Evolutionary conservation across 495 filamentous ascomycete genomes (phyloP).

Genomic region (Rostrohypoxylon terebratum): DNA sequence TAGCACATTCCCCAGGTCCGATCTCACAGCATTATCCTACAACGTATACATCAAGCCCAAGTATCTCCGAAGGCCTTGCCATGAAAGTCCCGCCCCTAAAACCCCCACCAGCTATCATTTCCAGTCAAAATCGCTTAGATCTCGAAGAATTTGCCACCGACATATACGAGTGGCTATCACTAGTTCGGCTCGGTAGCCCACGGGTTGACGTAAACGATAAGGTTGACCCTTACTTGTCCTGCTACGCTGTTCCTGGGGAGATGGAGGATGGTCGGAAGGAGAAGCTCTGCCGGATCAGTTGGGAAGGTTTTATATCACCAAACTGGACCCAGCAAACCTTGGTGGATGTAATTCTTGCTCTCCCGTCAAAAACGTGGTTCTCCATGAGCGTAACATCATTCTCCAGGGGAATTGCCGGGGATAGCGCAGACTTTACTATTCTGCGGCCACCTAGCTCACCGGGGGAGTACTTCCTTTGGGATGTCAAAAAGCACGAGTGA

Average conservation of each 20-base stretch:
- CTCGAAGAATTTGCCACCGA: slow-evolving; percentile 72
- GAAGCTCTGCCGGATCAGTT: slow-evolving; percentile 63
- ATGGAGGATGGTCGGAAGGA: slow-evolving; percentile 39
- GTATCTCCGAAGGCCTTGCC: slow-evolving; percentile 48
- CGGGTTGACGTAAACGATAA: slow-evolving; percentile 72
- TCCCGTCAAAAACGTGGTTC: slow-evolving; percentile 64
- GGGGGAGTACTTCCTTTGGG: slow-evolving; percentile 67
- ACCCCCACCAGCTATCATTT: slow-evolving; percentile 53
- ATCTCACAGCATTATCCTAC: slow-evolving; percentile 67
- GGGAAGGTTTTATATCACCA: slow-evolving; percentile 64
- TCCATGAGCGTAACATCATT: slow-evolving; percentile 61
- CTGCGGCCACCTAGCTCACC: slow-evolving; percentile 57
- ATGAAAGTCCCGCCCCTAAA: slow-evolving; percentile 64
- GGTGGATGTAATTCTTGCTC: slow-evolving; percentile 51
- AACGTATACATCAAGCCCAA: slow-evolving; percentile 54
- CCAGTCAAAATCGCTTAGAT: slow-evolving; percentile 53
- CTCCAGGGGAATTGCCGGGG: slow-evolving; percentile 54
- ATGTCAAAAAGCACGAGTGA: slow-evolving; percentile 61
- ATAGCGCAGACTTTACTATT: slow-evolving; percentile 60
- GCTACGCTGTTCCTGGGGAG: slow-evolving; percentile 75
- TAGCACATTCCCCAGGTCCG: slow-evolving; percentile 62
- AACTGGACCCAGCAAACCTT: slow-evolving; percentile 59
- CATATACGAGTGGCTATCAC: slow-evolving; percentile 85
- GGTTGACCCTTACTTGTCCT: slow-evolving; percentile 82
- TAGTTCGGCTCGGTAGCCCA: slow-evolving; percentile 78